Percentiles rank a stretch among this genome's conserved stretches.
These are phyloP conservation scores for Lyophyllum semitale DNA, from an alignment of 768 basidiomycete species.

Conservation along the genomic window DNA sequence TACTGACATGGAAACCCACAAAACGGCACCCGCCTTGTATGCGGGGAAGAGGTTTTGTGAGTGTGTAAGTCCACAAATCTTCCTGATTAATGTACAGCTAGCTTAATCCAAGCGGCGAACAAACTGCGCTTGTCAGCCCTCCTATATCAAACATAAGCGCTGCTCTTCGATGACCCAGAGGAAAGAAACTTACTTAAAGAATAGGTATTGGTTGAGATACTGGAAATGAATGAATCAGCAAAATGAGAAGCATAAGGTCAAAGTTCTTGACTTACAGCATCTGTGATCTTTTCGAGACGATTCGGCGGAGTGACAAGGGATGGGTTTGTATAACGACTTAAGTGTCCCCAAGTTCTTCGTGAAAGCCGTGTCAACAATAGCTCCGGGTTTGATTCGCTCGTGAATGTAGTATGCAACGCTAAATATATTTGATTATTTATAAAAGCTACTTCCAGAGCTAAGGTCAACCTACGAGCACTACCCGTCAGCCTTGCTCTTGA, in stretches of 20 bases:
- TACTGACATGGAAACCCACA: constrained; percentile 43
- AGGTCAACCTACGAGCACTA: constrained; percentile 81
- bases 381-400: constrained; percentile 94
- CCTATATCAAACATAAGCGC: constrained; percentile 26
- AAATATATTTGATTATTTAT: constrained; percentile 8
- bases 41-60: constrained; percentile 96
- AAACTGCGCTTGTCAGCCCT: constrained; percentile 96
- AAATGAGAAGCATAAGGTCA: background rate
- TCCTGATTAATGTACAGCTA: constrained; percentile 51
- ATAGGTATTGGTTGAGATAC: constrained; percentile 98
- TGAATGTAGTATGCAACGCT: constrained; percentile 97
- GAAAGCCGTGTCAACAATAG: constrained; percentile 97
- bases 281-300: constrained; percentile 99
- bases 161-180: background rate
- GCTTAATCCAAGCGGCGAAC: constrained; percentile 99
- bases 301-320: constrained; percentile 98
- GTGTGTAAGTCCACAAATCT: background rate
- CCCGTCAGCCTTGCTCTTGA: constrained; percentile 99
- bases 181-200: constrained; percentile 71
- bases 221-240: constrained; percentile 29
- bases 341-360: constrained; percentile 98
- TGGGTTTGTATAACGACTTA: constrained; percentile 95
- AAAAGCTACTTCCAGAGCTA: background rate
- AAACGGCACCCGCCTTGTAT: constrained; percentile 63
- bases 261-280: constrained; percentile 63